These are phyloP conservation scores for Aspergillus chevalieri DNA, from an alignment of 2,329 filamentous ascomycete species.

Conservation along the genomic window DNA sequence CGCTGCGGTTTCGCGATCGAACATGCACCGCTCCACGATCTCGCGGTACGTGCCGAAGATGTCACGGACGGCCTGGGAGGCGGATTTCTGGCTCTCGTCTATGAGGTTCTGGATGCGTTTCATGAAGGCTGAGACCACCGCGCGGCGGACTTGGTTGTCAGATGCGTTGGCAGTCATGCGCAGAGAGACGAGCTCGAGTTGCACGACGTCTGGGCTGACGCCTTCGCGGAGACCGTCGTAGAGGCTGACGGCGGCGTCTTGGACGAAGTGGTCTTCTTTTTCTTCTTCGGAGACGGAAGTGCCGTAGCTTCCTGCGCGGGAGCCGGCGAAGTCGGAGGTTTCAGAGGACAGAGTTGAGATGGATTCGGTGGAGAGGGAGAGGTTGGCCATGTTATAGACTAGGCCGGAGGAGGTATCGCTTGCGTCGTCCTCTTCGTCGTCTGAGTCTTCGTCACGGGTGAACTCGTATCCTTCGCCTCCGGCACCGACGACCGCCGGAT, in stretches of 20 bases:
- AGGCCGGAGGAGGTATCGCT: slow-evolving; percentile 49
- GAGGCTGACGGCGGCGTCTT: slow-evolving; percentile 80
- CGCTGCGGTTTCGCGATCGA: slow-evolving; percentile 46
- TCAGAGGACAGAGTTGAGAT: slow-evolving; percentile 60
- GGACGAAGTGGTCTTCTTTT: slow-evolving; percentile 64
- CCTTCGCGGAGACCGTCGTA: slow-evolving; percentile 74
- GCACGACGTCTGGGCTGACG: slow-evolving; percentile 72
- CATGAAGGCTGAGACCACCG: slow-evolving; percentile 78
- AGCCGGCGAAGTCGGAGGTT: slow-evolving; percentile 45
- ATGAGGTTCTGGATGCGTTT: slow-evolving; percentile 70
- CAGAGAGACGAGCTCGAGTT: slow-evolving; percentile 89
- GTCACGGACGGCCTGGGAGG: slow-evolving; percentile 58
- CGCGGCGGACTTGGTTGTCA: slow-evolving; percentile 78
- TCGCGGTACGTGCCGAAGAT: slow-evolving; percentile 60
- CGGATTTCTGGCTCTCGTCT: slow-evolving; percentile 51
- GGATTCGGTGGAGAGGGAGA: slow-evolving; percentile 45
- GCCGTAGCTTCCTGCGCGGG: slow-evolving; percentile 64
- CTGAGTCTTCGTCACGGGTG: slow-evolving; percentile 60
- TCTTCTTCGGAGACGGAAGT: slow-evolving; percentile 64
- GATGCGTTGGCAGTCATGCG: slow-evolving; percentile 86
- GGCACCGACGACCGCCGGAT: slow-evolving; percentile 51
- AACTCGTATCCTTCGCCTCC: slow-evolving; percentile 60
- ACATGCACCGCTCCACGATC: slow-evolving; percentile 54
- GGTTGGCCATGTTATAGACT: slow-evolving; percentile 49
- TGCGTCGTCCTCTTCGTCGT: slow-evolving; percentile 57